Conservation (phyloP, 2,329 filamentous ascomycete species). For the Periglandula ipomoeae region DNA sequence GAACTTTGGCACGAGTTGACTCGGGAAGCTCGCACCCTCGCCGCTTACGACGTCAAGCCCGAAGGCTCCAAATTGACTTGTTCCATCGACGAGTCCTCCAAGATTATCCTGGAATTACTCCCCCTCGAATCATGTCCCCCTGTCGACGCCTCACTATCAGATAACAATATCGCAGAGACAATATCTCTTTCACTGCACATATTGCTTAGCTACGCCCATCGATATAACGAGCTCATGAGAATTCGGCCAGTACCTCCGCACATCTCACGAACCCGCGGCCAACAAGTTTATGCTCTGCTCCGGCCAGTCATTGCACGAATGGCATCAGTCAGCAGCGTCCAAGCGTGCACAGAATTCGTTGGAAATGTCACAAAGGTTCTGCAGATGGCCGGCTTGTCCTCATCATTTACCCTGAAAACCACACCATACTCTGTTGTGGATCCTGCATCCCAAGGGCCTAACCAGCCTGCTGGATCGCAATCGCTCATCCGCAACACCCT, state of each 20-base stretch:
- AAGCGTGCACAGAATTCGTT: slow-evolving; percentile 31
- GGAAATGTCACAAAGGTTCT: slow-evolving; percentile 34
- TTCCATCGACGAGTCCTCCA: slow-evolving; percentile 39
- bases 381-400: slow-evolving; percentile 34
- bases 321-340: slow-evolving; percentile 32
- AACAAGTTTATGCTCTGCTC: slow-evolving; percentile 39
- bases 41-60: slow-evolving; percentile 60
- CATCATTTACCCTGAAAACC: slow-evolving; percentile 34
- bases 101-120: slow-evolving; percentile 58
- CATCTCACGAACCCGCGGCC: slow-evolving; percentile 25
- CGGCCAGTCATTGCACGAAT: slow-evolving; percentile 42
- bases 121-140: slow-evolving; percentile 37
- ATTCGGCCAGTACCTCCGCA: slow-evolving; percentile 44
- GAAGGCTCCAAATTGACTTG: slow-evolving; percentile 50
- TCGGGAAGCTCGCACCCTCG: slow-evolving; percentile 66
- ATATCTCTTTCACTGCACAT: slow-evolving; percentile 62
- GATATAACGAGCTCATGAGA: slow-evolving; percentile 61
- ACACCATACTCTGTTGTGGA: slow-evolving; percentile 22
- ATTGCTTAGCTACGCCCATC: slow-evolving; percentile 70
- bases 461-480: slow-evolving; percentile 32
- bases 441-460: slow-evolving; percentile 19
- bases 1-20: slow-evolving; percentile 88
- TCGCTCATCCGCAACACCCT: slow-evolving; percentile 35
- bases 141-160: slow-evolving; percentile 24
- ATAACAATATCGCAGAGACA: slow-evolving; percentile 51